These are phyloP conservation scores for Penicillium digitatum DNA, from an alignment of 2,329 filamentous ascomycete genomes.

Conservation along the genomic window DNA sequence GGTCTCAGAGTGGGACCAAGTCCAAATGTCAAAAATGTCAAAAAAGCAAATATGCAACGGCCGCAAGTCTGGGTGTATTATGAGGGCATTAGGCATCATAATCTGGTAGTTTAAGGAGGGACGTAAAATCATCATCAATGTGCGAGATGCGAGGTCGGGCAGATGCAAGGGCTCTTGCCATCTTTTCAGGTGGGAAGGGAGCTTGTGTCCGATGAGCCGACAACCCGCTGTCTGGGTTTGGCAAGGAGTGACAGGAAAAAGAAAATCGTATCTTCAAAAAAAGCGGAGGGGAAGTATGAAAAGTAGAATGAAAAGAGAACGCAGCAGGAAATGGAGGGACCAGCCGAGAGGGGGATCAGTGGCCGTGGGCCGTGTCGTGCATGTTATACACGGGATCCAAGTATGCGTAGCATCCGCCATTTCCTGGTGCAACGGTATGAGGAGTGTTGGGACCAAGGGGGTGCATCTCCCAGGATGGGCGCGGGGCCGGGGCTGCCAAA, in stretches of 20 bases:
- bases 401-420: constrained; percentile 31
- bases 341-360: constrained; percentile 13
- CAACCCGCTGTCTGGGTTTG: constrained; percentile 17
- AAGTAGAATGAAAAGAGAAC: constrained; percentile 20
- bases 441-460: constrained; percentile 27
- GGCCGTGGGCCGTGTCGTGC: constrained; percentile 26
- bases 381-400: constrained; percentile 35
- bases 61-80: constrained; percentile 8
- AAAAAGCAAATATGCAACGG: constrained; percentile 17
- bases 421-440: constrained; percentile 27
- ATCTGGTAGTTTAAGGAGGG: constrained; percentile 30
- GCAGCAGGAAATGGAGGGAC: background rate
- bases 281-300: constrained; percentile 22
- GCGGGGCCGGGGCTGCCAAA: constrained; percentile 31
- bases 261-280: constrained; percentile 25
- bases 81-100: constrained; percentile 32
- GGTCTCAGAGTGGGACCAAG: constrained; percentile 12
- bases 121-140: constrained; percentile 30
- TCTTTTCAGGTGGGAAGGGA: constrained; percentile 21
- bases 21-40: background rate
- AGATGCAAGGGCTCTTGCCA: constrained; percentile 7
- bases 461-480: constrained; percentile 40
- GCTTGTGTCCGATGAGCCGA: background rate
- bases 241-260: constrained; percentile 28
- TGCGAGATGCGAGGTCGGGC: background rate